Conservation (phyloP, 1,139 yeast genomes). For the Wickerhamiella pararugosa region DNA sequence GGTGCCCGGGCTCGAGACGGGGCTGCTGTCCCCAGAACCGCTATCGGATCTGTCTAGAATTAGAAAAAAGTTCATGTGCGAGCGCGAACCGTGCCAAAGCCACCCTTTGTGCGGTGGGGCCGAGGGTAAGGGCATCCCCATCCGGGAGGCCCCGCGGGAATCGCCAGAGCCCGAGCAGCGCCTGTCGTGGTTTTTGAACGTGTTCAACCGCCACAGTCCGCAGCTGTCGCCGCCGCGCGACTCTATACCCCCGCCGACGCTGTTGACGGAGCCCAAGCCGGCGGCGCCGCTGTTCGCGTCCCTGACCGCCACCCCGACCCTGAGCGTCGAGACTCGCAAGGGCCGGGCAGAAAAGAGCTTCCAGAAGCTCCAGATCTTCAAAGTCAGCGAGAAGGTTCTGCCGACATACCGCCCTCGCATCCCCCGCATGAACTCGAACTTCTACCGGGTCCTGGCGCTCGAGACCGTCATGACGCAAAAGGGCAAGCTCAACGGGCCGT, state of each 20-base stretch:
- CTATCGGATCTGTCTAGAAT: neutral
- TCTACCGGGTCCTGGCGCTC: slow-evolving; percentile 25
- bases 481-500: slow-evolving; percentile 23
- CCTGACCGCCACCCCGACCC: too few species aligned
- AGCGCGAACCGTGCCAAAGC: neutral
- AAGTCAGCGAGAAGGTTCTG: slow-evolving; percentile 20
- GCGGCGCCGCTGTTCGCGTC: too few species aligned
- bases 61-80: neutral
- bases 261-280: too few species aligned
- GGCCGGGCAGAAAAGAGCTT: neutral
- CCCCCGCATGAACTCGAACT: slow-evolving; percentile 25
- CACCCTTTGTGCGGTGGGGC: too few species aligned
- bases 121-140: too few species aligned
- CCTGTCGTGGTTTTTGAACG: too few species aligned
- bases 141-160: too few species aligned
- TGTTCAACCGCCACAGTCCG: too few species aligned
- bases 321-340: too few species aligned
- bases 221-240: too few species aligned
- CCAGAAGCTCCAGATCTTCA: slow-evolving; percentile 16
- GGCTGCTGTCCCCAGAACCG: neutral
- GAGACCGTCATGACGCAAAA: slow-evolving; percentile 23
- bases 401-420: slow-evolving; percentile 23
- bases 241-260: too few species aligned
- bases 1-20: neutral
- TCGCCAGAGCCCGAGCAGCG: too few species aligned